These are phyloP conservation scores for Diaporthe ampelina DNA, from an alignment of 2,329 filamentous ascomycete species.

Conservation along the genomic window DNA sequence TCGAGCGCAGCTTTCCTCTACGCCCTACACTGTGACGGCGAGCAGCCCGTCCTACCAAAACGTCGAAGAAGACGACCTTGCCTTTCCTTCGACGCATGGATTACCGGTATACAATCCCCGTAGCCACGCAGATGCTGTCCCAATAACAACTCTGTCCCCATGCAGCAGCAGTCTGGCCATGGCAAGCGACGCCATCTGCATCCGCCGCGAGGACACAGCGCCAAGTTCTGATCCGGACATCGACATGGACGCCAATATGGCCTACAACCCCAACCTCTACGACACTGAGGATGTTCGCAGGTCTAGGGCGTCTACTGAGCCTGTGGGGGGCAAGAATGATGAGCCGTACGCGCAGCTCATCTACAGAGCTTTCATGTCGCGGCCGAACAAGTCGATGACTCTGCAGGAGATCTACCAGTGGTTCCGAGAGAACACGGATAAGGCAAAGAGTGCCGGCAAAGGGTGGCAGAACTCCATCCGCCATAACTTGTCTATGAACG, in stretches of 20 bases:
- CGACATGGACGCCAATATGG: constrained; percentile 17
- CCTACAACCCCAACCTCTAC: constrained; percentile 17
- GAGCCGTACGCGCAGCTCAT: constrained; percentile 88
- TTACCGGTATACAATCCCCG: not conserved
- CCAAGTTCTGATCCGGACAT: constrained; percentile 9
- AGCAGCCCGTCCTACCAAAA: not conserved
- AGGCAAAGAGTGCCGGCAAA: constrained; percentile 73
- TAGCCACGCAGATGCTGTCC: not conserved
- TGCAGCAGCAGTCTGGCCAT: constrained; percentile 33
- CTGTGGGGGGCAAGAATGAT: constrained; percentile 52
- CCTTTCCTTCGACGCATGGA: not conserved
- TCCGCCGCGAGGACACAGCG: constrained; percentile 23
- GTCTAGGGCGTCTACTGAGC: constrained; percentile 28
- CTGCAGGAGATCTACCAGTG: constrained; percentile 91
- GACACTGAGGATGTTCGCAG: constrained; percentile 7
- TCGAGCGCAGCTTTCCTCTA: not conserved
- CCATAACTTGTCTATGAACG: constrained; percentile 97
- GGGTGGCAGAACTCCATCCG: constrained; percentile 98
- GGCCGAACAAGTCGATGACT: constrained; percentile 77
- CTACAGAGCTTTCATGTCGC: constrained; percentile 79
- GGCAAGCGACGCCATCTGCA: not conserved
- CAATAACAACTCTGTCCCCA: constrained; percentile 21
- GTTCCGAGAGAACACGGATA: constrained; percentile 86
- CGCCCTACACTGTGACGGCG: not conserved
- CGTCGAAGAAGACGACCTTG: not conserved